Conservation (phyloP, 2,329 filamentous ascomycete species). For the Penicillium vulpinum region DNA sequence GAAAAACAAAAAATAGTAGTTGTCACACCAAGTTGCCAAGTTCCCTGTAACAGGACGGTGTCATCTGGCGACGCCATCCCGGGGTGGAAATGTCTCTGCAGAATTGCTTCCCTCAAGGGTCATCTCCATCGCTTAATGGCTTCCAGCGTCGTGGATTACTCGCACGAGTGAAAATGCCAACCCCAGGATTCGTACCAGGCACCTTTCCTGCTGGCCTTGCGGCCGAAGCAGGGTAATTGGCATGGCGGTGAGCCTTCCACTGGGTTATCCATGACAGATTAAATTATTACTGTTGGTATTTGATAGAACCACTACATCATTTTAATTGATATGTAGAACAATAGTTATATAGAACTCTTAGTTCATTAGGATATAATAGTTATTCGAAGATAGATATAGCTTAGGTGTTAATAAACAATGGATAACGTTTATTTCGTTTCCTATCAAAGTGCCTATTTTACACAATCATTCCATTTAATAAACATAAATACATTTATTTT, state of each 20-base stretch:
- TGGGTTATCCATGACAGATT: slow-evolving; percentile 47
- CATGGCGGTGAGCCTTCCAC: slow-evolving; percentile 42
- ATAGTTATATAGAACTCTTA: no score
- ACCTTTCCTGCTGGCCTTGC: slow-evolving; percentile 43
- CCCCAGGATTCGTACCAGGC: slow-evolving; percentile 58
- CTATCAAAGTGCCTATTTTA: no score
- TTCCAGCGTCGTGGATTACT: slow-evolving; percentile 57
- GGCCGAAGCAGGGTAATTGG: slow-evolving; percentile 40
- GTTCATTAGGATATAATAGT: no score
- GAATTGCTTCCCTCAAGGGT: slow-evolving; percentile 61
- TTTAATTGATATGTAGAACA: no score
- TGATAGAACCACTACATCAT: not conserved
- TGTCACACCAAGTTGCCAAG: slow-evolving; percentile 38
- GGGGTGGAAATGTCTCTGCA: slow-evolving; percentile 58
- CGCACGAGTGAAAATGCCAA: slow-evolving; percentile 54
- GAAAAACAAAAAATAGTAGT: slow-evolving; percentile 35
- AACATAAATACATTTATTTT: not conserved
- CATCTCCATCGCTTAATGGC: slow-evolving; percentile 55
- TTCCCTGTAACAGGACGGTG: slow-evolving; percentile 46
- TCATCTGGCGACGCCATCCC: slow-evolving; percentile 57
- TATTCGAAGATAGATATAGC: no score
- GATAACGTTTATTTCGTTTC: no score
- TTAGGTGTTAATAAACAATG: no score
- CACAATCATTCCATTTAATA: not conserved
- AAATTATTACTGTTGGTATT: not conserved